phyloP scores from a whole-genome alignment of 2,329 filamentous ascomycete species.

The Diaporthe sp. region DNA sequence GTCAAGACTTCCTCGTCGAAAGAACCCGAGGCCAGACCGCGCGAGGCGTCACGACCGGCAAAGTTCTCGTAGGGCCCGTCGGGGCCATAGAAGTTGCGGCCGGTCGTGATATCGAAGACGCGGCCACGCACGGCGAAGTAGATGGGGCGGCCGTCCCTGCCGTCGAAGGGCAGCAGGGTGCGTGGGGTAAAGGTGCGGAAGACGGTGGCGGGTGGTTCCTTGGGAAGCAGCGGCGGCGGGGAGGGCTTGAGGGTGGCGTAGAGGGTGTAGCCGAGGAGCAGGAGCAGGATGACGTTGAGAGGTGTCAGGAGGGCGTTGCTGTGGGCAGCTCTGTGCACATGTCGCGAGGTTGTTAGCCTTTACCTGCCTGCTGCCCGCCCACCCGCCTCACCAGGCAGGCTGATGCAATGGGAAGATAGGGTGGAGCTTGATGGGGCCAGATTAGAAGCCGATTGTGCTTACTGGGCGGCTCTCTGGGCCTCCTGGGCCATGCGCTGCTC shows the following conservation, averaged over 20 bases:
- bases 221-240: slow-evolving; percentile 61
- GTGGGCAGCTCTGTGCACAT: slow-evolving; percentile 24
- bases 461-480: slow-evolving; percentile 57
- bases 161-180: slow-evolving; percentile 89
- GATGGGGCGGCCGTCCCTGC: slow-evolving; percentile 79
- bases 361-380: slow-evolving; percentile 33
- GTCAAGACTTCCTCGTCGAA: slow-evolving; percentile 98
- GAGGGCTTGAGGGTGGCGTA: slow-evolving; percentile 68
- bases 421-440: background rate
- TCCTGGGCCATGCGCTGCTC: slow-evolving; percentile 68
- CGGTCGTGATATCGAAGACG: slow-evolving; percentile 90
- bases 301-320: slow-evolving; percentile 68
- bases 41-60: slow-evolving; percentile 89
- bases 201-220: slow-evolving; percentile 69
- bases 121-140: slow-evolving; percentile 92
- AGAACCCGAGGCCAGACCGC: slow-evolving; percentile 89
- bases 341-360: slow-evolving; percentile 30
- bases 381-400: background rate
- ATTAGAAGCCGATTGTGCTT: background rate
- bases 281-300: slow-evolving; percentile 72
- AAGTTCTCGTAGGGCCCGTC: slow-evolving; percentile 97
- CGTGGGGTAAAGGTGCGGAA: slow-evolving; percentile 81
- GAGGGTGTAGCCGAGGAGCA: slow-evolving; percentile 68
- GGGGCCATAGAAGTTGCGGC: slow-evolving; percentile 95
- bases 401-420: background rate